Evolutionary conservation across 176 grass and related monocot species (phyloP), one percentile per base, ranked within the genome.

Genomic region (Musa beccarii): DNA sequence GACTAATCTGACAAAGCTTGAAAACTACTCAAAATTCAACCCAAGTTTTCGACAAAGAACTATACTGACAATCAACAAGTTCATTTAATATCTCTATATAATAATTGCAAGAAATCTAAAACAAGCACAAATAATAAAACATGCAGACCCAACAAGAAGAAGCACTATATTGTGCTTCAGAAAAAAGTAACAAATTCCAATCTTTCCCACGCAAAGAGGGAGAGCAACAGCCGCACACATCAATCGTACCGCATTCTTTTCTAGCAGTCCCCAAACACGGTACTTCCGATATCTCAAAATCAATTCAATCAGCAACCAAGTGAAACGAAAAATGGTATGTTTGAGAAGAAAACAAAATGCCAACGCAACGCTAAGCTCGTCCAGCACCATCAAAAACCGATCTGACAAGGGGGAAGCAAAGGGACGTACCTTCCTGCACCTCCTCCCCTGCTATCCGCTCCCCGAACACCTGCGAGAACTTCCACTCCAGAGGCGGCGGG

Each of bases 401-500:
- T 59, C 68, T 51, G 51, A 51, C 11, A 15, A 53, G 16, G 19
- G 43, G 49, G 8, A 63, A 51, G 1, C 52, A 24, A 17, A 53
- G 65, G 9, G 8, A 6, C 20, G n/a, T 53, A 77, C 75, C 75
- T 53, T 77, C 75, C 12, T 66, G 75, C 49, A 77, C 59, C 75
- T 77, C 75, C 75, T 77, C 75, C 12, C 75, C 59, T 8, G 75
- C 75, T 11, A 61, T 16, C 28, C 75, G 49, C 61, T 77, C 75
- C 0, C 75, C 75, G 20, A 77, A 77, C 17, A 77, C 75, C 75
- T 77, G 61, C 49, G 61, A 77, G 21, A 77, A 77, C 17, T 77
- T 77, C 75, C 75, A 77, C 21, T 77, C 75, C 6, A 77, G 75
- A 1, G 28, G 11, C 17, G n/a, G 61, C 59, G 43, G 61, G 11